Conservation (phyloP, 73 alveolate genomes). For the Blepharisma stoltei region DNA sequence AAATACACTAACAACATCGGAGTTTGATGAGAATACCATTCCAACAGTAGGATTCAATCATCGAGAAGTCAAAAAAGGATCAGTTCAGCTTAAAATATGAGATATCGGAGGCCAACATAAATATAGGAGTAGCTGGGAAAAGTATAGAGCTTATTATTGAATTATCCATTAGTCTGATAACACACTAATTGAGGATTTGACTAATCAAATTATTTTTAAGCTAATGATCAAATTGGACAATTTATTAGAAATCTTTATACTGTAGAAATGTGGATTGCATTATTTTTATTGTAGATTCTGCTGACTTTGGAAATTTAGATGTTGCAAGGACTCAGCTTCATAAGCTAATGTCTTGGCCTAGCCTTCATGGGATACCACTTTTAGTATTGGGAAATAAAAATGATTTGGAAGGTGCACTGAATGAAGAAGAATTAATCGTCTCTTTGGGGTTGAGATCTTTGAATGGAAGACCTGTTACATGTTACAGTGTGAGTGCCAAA, state of each 20-base stretch:
- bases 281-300: conserved; percentile 77
- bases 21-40: conserved; percentile 79
- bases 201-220: too few species aligned
- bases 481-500: conserved; percentile 77
- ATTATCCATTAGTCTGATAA: too few species aligned
- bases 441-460: conserved; percentile 56
- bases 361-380: conserved; percentile 74
- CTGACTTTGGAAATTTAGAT: conserved; percentile 81
- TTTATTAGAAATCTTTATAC: too few species aligned
- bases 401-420: conserved; percentile 70
- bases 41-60: conserved; percentile 83
- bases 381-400: conserved; percentile 77
- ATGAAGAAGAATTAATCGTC: conserved; percentile 73
- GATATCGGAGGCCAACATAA: conserved; percentile 88
- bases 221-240: too few species aligned
- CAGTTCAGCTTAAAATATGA: conserved; percentile 69
- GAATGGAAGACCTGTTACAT: conserved; percentile 75
- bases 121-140: conserved; percentile 85
- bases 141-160: too few species aligned
- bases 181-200: too few species aligned
- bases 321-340: conserved; percentile 65
- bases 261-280: conserved; percentile 77
- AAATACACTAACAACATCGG: conserved; percentile 72
- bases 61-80: conserved; percentile 64
- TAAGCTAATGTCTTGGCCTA: conserved; percentile 65